Percentiles rank a stretch among this genome's conserved stretches.
Conservation (phyloP, 2,329 filamentous ascomycete species). For the Elsinoe arachidis region DNA sequence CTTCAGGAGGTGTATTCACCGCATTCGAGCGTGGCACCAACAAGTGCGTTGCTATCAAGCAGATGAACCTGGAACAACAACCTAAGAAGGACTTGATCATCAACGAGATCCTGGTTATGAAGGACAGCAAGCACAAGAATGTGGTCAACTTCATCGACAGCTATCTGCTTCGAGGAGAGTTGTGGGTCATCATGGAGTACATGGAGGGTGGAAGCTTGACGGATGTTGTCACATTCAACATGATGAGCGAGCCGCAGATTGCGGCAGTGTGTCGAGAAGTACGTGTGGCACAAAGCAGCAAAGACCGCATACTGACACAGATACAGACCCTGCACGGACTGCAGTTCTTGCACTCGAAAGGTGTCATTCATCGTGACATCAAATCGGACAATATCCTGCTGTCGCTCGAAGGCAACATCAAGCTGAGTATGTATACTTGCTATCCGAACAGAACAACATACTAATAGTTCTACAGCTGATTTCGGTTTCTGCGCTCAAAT, state of each 20-base stretch:
- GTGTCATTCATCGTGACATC: conserved; percentile 96
- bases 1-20: conserved; percentile 89
- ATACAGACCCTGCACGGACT: conserved; percentile 69
- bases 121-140: conserved; percentile 95
- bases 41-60: conserved; percentile 91
- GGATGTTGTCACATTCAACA: conserved; percentile 97
- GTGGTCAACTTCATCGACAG: conserved; percentile 99
- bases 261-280: conserved; percentile 86
- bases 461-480: conserved; percentile 55
- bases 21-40: conserved; percentile 79
- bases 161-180: conserved; percentile 76
- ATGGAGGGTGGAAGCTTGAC: conserved; percentile 98
- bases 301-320: too few relatives aligned
- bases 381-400: conserved; percentile 97
- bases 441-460: not conserved
- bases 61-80: conserved; percentile 98
- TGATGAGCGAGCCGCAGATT: conserved; percentile 97
- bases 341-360: conserved; percentile 93
- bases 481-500: conserved; percentile 99
- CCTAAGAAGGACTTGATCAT: conserved; percentile 99
- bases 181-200: conserved; percentile 99
- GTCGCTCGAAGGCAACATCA: conserved; percentile 90
- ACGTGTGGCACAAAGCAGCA: conserved; percentile 2
- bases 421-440: conserved; percentile 63
- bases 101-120: conserved; percentile 99